phyloP scores from a whole-genome alignment of 306 rosid genomes.

The Coriaria nepalensis region DNA sequence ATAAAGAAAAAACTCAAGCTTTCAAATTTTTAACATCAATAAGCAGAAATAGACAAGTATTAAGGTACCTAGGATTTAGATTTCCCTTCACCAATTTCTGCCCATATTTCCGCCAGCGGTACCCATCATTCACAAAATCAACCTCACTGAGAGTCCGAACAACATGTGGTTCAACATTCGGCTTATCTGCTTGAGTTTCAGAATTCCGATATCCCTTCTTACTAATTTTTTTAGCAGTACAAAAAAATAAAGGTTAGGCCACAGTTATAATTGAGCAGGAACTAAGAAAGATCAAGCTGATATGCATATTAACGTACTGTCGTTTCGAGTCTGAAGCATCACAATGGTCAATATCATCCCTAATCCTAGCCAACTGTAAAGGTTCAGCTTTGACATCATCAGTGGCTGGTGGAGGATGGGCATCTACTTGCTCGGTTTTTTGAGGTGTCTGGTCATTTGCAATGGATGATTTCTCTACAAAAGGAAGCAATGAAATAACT shows the following conservation, averaged over 20 bases:
- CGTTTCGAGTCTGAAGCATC: conserved; percentile 54
- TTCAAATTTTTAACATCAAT: conserved; percentile 1
- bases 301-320: conserved; percentile 44
- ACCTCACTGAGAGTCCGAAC: conserved; percentile 66
- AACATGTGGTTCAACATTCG: conserved; percentile 36
- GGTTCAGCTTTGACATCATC: conserved; percentile 31
- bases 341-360: conserved; percentile 21
- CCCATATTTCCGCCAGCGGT: conserved; percentile 95
- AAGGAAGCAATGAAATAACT: conserved; percentile 21
- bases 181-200: conserved; percentile 29
- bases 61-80: conserved; percentile 59
- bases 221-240: conserved; percentile 30
- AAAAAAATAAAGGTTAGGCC: conserved; percentile 14
- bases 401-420: conserved; percentile 19
- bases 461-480: conserved; percentile 32
- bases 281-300: conserved; percentile 2
- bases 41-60: not conserved
- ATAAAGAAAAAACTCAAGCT: conserved; percentile 5
- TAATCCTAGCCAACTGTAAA: conserved; percentile 23
- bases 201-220: conserved; percentile 35
- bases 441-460: conserved; percentile 27
- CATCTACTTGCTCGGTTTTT: conserved; percentile 28
- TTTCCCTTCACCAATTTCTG: conserved; percentile 84
- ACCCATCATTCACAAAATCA: conserved; percentile 76
- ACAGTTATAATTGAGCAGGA: conserved; percentile 6